Percentiles rank a stretch among this genome's conserved stretches.
Conservation (phyloP, 129 eudicot species). For the carrot (Daucus carota) region DNA sequence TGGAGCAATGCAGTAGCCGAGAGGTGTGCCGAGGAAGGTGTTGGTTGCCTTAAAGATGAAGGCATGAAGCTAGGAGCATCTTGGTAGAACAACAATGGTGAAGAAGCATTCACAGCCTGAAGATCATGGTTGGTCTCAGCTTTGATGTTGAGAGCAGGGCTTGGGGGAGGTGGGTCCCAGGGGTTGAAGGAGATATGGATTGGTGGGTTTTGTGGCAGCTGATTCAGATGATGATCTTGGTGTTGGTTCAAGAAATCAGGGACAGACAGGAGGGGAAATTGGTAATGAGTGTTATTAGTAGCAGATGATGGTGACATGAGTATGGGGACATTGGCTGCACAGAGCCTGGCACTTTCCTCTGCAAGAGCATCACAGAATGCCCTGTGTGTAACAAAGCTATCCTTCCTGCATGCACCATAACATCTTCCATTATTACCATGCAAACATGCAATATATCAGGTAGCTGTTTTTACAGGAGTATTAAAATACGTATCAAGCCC, state of each 20-base stretch:
- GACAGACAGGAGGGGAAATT: conserved; percentile 8
- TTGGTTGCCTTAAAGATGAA: conserved; percentile 18
- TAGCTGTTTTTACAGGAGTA: too few species aligned
- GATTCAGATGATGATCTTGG: conserved; percentile 19
- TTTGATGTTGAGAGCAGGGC: too few species aligned
- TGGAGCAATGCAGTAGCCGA: conserved; percentile 91
- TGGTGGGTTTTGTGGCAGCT: conserved; percentile 28
- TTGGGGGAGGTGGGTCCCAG: conserved; percentile 37
- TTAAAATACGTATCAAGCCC: too few species aligned
- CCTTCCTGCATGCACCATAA: conserved; percentile 43
- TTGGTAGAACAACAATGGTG: conserved; percentile 34
- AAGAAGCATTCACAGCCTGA: conserved; percentile 9
- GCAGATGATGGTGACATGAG: not conserved
- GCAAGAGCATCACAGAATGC: conserved; percentile 84
- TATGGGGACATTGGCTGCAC: conserved; percentile 8
- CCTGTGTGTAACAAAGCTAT: conserved; percentile 77
- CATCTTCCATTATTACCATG: not conserved
- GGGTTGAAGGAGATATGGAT: conserved; percentile 18
- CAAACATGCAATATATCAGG: too few species aligned
- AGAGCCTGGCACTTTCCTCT: conserved; percentile 56
- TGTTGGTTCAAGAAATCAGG: conserved; percentile 18
- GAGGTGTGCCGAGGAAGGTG: conserved; percentile 24
- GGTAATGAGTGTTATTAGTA: not conserved
- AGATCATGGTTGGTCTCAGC: conserved; percentile 34
- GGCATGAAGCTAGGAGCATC: conserved; percentile 12